These are phyloP conservation scores for Metschnikowia lochheadii DNA, from an alignment of 805 yeast species.

Conservation along the genomic window DNA sequence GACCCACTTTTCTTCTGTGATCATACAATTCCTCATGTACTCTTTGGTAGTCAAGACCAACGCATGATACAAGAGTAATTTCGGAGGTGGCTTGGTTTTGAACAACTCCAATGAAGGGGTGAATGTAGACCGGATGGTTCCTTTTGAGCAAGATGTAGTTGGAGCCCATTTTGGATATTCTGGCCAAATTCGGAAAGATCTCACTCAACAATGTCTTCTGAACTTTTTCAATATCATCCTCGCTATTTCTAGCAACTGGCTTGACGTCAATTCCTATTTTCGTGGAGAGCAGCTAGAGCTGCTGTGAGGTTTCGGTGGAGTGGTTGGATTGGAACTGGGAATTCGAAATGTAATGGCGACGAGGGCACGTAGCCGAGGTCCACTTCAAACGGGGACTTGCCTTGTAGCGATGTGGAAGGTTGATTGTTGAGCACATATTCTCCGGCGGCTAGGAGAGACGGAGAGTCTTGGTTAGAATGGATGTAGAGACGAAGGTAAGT, in stretches of 20 bases:
- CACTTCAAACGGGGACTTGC: too few relatives aligned
- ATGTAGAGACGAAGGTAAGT: too few relatives aligned
- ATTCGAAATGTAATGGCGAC: too few relatives aligned
- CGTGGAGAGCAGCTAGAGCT: too few relatives aligned
- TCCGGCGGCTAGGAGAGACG: too few relatives aligned
- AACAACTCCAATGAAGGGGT: constrained; percentile 80
- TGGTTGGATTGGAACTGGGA: too few relatives aligned
- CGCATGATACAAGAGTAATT: constrained; percentile 73
- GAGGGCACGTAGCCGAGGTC: too few relatives aligned
- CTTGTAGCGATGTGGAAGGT: too few relatives aligned
- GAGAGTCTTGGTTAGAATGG: too few relatives aligned
- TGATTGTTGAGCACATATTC: too few relatives aligned
- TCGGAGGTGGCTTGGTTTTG: constrained; percentile 66
- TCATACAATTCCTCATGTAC: constrained; percentile 78
- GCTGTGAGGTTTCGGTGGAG: too few relatives aligned
- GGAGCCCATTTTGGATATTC: constrained; percentile 59
- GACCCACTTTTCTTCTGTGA: constrained; percentile 70
- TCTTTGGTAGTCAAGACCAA: constrained; percentile 81
- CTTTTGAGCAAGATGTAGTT: constrained; percentile 62
- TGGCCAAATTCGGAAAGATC: constrained; percentile 62
- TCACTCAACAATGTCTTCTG: constrained; percentile 62
- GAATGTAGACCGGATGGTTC: constrained; percentile 71
- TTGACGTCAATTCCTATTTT: constrained; percentile 41
- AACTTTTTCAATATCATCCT: constrained; percentile 26
- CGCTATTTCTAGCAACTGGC: constrained; percentile 5